Evolutionary conservation across 2,329 filamentous ascomycete genomes (phyloP).

Genomic region (Diaporthe vexans): DNA sequence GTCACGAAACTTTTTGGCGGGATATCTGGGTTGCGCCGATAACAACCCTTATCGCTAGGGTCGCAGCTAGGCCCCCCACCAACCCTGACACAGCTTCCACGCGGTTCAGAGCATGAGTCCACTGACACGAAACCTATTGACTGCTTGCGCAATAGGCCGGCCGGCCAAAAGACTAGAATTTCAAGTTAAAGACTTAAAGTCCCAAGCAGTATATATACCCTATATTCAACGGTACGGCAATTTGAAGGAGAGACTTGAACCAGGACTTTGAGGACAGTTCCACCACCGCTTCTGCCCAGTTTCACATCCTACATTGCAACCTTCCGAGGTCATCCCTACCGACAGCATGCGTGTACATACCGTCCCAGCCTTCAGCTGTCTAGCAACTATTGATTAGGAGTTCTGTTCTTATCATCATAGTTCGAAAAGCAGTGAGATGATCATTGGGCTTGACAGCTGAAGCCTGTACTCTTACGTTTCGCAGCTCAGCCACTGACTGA

Average conservation of each 20-base stretch:
- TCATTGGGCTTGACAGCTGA: neutral
- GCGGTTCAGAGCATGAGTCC: too few relatives aligned
- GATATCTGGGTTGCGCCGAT: slow-evolving; percentile 20
- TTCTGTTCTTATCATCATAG: neutral
- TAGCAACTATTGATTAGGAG: neutral
- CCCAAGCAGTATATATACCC: too few relatives aligned
- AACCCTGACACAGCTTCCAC: too few relatives aligned
- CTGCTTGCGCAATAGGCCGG: too few relatives aligned
- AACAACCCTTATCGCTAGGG: slow-evolving; percentile 36
- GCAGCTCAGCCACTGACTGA: slow-evolving; percentile 18
- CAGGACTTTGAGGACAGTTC: too few relatives aligned
- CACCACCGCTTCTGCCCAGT: too few relatives aligned
- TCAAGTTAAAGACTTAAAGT: too few relatives aligned
- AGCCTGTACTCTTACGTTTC: neutral
- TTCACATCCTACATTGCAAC: neutral
- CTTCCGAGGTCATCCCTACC: neutral
- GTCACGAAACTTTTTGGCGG: slow-evolving; percentile 40
- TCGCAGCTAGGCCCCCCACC: neutral
- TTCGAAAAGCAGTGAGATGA: neutral
- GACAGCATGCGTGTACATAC: neutral
- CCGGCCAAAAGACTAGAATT: too few relatives aligned
- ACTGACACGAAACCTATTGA: too few relatives aligned
- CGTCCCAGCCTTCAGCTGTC: neutral
- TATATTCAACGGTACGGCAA: too few relatives aligned
- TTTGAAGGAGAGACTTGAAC: too few relatives aligned